Conservation (phyloP, 192 early-diverging fungal genomes). For the Linnemannia zychae region DNA sequence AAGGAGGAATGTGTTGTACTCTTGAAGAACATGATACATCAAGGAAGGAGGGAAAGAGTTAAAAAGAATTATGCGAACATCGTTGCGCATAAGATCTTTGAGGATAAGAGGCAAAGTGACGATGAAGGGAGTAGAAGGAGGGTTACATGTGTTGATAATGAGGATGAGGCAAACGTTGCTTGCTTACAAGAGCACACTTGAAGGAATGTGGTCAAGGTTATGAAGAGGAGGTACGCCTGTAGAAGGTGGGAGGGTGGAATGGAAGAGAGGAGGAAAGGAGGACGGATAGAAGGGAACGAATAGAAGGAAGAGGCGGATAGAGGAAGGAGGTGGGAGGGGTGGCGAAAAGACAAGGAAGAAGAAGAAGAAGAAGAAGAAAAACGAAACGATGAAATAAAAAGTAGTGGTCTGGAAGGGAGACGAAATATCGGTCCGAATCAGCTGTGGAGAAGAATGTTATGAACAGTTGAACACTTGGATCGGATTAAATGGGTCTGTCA, state of each 20-base stretch:
- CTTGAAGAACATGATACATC: not conserved
- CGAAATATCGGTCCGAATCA: not conserved
- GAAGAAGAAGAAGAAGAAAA: not conserved
- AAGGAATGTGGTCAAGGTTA: not conserved
- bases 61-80: not conserved
- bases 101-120: not conserved
- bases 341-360: not conserved
- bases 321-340: not conserved
- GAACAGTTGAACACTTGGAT: not conserved
- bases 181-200: not conserved
- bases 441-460: not conserved
- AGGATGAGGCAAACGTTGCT: not conserved
- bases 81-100: not conserved
- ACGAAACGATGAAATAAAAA: not conserved
- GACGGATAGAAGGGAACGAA: no score
- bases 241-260: constrained; percentile 14
- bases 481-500: not conserved
- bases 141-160: not conserved
- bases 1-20: not conserved
- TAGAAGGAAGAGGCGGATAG: not conserved
- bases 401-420: no score
- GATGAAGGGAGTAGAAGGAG: not conserved
- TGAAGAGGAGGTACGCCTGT: not conserved
- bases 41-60: not conserved
- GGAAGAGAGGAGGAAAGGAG: not conserved